Evolutionary conservation across 148 eudicot species (phyloP).

Genomic region (Chenopodium suecicum): DNA sequence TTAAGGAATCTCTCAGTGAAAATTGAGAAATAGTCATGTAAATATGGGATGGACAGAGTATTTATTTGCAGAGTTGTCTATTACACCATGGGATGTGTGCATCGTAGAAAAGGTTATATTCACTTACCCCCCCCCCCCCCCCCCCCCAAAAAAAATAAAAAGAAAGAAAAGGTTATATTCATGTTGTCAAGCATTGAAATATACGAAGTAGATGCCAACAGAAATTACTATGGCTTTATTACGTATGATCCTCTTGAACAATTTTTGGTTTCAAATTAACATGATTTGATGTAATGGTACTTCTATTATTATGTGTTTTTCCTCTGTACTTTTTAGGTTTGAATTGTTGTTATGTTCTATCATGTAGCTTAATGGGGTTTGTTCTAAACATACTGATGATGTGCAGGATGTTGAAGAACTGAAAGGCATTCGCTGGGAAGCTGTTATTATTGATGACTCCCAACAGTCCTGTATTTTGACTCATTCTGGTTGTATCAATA

Average conservation of each 20-base stretch:
- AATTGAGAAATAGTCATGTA: too few relatives aligned
- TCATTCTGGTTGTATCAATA: constrained; percentile 42
- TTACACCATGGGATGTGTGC: background rate
- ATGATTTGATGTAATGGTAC: background rate
- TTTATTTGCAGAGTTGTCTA: too few relatives aligned
- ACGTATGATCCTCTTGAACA: background rate
- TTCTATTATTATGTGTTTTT: background rate
- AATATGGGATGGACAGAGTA: too few relatives aligned
- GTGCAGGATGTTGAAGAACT: constrained; percentile 55
- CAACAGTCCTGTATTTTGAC: constrained; percentile 38
- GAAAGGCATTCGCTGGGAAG: constrained; percentile 61
- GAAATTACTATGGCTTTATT: background rate
- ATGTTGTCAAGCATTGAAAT: background rate
- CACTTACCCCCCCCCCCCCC: too few relatives aligned
- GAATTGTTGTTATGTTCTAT: background rate
- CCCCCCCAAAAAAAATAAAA: too few relatives aligned
- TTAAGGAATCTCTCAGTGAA: too few relatives aligned
- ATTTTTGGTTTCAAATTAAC: background rate
- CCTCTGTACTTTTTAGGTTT: background rate
- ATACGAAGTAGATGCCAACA: background rate
- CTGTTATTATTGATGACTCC: constrained; percentile 58
- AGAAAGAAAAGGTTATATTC: background rate
- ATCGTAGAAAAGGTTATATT: background rate
- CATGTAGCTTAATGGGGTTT: background rate
- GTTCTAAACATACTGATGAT: constrained; percentile 6